phyloP scores from a whole-genome alignment of 768 basidiomycete genomes.

The Coprinopsis cinerea region DNA sequence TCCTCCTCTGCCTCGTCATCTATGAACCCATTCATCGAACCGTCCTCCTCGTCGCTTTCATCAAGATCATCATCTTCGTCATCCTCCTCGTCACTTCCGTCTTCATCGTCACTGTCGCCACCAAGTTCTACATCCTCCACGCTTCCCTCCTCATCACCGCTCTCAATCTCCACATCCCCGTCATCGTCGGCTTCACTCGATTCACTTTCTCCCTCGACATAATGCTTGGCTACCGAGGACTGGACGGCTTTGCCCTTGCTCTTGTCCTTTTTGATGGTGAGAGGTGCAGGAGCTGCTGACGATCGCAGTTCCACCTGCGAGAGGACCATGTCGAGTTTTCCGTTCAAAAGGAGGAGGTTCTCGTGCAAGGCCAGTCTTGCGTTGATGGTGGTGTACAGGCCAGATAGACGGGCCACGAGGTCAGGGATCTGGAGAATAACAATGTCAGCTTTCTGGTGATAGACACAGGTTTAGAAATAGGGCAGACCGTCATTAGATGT shows the following conservation, averaged over 20 bases:
- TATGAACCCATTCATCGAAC: constrained; percentile 42
- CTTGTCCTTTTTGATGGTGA: constrained; percentile 38
- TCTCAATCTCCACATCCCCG: constrained; percentile 57
- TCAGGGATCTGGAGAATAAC: constrained; percentile 71
- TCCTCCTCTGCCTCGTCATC: constrained; percentile 64
- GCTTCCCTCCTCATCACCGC: constrained; percentile 64
- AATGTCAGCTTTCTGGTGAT: too few relatives aligned
- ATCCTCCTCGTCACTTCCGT: constrained; percentile 42
- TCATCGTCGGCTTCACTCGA: constrained; percentile 47
- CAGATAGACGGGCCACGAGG: constrained; percentile 79
- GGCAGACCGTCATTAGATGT: constrained; percentile 86
- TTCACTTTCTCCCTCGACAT: constrained; percentile 79
- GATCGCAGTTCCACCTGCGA: constrained; percentile 90
- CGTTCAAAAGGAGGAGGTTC: constrained; percentile 78
- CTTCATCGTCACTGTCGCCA: constrained; percentile 50
- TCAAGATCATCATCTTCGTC: constrained; percentile 38
- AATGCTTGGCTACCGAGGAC: constrained; percentile 37
- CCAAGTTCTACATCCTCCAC: constrained; percentile 76
- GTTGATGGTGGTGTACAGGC: constrained; percentile 76
- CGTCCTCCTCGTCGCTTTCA: constrained; percentile 37
- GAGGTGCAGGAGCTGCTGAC: constrained; percentile 56
- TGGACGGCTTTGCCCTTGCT: constrained; percentile 25
- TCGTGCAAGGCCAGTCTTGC: constrained; percentile 79
- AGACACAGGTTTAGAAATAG: not conserved
- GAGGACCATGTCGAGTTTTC: constrained; percentile 88